phyloP scores from a whole-genome alignment of 2,329 filamentous ascomycete species.

The Penicillium griseofulvum region DNA sequence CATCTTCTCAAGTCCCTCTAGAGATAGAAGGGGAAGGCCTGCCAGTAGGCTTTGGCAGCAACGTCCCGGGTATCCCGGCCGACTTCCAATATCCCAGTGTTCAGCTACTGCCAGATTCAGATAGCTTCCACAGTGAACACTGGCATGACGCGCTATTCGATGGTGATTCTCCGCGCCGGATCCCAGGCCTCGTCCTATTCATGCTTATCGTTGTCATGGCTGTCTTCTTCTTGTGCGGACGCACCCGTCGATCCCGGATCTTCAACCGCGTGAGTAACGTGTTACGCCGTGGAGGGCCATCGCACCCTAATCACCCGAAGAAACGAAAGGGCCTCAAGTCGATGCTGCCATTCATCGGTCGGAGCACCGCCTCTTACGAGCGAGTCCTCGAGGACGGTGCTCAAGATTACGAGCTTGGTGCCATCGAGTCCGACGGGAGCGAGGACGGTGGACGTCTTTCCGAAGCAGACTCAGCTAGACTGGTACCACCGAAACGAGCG shows the following conservation, averaged over 20 bases:
- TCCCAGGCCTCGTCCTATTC: conserved; percentile 75
- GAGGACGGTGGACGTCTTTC: conserved; percentile 64
- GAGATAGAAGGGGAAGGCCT: conserved; percentile 56
- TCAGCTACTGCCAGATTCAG: conserved; percentile 34
- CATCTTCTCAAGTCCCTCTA: conserved; percentile 79
- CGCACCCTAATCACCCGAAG: conserved; percentile 33
- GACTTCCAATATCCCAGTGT: conserved; percentile 77
- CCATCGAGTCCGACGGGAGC: conserved; percentile 52
- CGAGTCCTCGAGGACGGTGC: conserved; percentile 78
- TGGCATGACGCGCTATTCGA: conserved; percentile 64
- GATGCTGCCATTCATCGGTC: conserved; percentile 42
- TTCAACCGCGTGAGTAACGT: conserved; percentile 53
- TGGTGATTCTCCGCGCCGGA: conserved; percentile 63
- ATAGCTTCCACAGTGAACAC: conserved; percentile 46
- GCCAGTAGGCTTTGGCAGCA: conserved; percentile 91
- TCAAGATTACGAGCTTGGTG: conserved; percentile 74
- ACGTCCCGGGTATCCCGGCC: conserved; percentile 62
- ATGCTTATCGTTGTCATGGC: conserved; percentile 68
- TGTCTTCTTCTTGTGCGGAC: conserved; percentile 72
- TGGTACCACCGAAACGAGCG: conserved; percentile 52
- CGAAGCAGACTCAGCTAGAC: conserved; percentile 54
- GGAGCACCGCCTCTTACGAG: conserved; percentile 62
- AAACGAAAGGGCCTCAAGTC: conserved; percentile 64
- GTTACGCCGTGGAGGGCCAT: conserved; percentile 31
- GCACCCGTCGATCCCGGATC: conserved; percentile 67